Percentiles rank a stretch among this genome's conserved stretches.
Conservation (phyloP, 2,329 filamentous ascomycete genomes). For the Mycosphaerelloides madeirae region DNA sequence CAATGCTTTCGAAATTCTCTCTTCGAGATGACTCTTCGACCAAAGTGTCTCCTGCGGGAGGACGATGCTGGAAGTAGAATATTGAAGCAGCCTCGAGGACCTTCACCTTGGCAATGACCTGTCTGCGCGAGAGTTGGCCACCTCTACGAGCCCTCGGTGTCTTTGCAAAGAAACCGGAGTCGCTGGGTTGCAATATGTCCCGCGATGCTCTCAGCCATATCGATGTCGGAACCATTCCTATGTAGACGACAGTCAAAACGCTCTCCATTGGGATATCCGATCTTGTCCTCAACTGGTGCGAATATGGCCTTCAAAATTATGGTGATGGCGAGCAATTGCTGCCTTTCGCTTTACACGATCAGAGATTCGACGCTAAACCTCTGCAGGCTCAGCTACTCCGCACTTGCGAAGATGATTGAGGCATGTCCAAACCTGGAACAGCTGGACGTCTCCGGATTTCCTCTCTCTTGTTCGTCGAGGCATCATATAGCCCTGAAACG, state of each 20-base stretch:
- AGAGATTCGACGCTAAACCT: too few relatives aligned
- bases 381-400: neutral
- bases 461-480: neutral
- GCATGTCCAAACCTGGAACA: neutral
- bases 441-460: neutral
- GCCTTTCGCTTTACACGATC: too few relatives aligned
- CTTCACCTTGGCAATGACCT: neutral
- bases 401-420: neutral
- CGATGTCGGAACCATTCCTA: neutral
- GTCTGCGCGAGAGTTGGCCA: neutral
- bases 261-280: neutral
- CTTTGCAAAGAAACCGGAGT: neutral
- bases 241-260: neutral
- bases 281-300: neutral
- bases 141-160: conserved; percentile 4
- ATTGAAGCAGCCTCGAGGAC: conserved; percentile 1
- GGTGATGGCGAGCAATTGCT: too few relatives aligned
- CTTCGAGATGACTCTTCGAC: neutral
- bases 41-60: neutral
- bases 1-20: neutral
- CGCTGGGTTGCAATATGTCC: neutral
- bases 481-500: neutral
- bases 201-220: neutral
- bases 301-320: neutral
- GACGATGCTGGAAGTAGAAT: conserved; percentile 2